A percentile compares a stretch with the other conserved stretches of the same genome.
Evolutionary conservation across 23 red algal species (phyloP).

Genomic region (Pyropia yezoensis): DNA sequence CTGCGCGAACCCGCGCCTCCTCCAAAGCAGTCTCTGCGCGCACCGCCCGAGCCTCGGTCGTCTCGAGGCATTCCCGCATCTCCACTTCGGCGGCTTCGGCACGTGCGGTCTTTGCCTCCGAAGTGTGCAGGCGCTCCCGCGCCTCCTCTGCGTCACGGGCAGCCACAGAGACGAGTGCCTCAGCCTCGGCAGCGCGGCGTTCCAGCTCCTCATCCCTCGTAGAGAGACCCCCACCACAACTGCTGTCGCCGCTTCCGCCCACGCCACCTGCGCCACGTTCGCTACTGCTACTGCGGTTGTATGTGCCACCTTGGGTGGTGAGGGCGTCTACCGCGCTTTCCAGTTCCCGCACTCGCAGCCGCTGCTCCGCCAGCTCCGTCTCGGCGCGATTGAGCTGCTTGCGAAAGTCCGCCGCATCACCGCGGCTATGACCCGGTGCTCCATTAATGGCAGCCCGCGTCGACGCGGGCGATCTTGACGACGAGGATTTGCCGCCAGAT

Average conservation of each 20-base stretch:
- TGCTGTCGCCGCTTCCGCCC: no score
- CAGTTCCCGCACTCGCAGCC: not conserved
- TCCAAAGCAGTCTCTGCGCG: no score
- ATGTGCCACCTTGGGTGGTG: not conserved
- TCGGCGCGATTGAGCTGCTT: not conserved
- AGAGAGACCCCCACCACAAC: no score
- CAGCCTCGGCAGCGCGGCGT: not conserved
- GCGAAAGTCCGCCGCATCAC: not conserved
- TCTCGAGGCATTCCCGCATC: not conserved
- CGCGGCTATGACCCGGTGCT: not conserved
- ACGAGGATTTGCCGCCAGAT: not conserved
- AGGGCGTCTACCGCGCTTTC: not conserved
- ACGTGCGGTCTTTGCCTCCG: not conserved
- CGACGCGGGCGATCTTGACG: not conserved
- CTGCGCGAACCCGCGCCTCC: no score
- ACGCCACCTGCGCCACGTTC: no score
- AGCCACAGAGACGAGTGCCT: not conserved
- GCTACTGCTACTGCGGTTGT: not conserved
- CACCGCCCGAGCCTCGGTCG: no score
- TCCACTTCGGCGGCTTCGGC: not conserved
- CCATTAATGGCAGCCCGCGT: not conserved
- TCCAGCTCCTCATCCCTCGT: not conserved
- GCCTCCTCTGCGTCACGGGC: not conserved
- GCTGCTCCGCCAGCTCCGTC: not conserved
- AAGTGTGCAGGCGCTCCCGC: not conserved